These are phyloP conservation scores for Triticum timopheevii DNA, from an alignment of 176 grass and related monocot genomes.

Conservation along the genomic window DNA sequence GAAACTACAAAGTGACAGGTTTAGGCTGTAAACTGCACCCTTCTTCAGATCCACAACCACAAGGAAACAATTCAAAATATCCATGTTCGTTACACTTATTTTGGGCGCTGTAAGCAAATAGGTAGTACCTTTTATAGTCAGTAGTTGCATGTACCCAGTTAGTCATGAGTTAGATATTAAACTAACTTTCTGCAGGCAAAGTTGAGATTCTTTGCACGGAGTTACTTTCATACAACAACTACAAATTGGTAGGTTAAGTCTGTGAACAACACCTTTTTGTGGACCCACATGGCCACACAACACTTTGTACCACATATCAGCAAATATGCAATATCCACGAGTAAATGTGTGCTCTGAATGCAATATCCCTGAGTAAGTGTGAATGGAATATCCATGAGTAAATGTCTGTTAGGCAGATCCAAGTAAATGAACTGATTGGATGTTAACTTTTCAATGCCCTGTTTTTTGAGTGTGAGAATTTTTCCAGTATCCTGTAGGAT, in stretches of 20 bases:
- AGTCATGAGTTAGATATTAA: not conserved
- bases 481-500: not conserved
- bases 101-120: not conserved
- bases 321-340: not conserved
- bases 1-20: not conserved
- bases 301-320: not conserved
- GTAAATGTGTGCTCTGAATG: constrained; percentile 1
- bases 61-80: not conserved
- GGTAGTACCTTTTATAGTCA: not conserved
- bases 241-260: not conserved
- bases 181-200: not conserved
- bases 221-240: not conserved
- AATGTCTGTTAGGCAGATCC: not conserved
- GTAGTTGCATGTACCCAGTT: not conserved
- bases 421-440: not conserved
- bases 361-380: not conserved
- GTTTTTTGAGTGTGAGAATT: not conserved
- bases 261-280: not conserved
- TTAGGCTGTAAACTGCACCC: not conserved
- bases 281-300: not conserved
- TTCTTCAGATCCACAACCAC: not conserved
- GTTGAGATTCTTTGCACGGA: not conserved
- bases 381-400: not conserved
- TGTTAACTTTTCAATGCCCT: not conserved
- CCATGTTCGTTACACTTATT: not conserved